Conservation (phyloP, 2,329 filamentous ascomycete genomes). For the Herpomyces periplanetae region DNA sequence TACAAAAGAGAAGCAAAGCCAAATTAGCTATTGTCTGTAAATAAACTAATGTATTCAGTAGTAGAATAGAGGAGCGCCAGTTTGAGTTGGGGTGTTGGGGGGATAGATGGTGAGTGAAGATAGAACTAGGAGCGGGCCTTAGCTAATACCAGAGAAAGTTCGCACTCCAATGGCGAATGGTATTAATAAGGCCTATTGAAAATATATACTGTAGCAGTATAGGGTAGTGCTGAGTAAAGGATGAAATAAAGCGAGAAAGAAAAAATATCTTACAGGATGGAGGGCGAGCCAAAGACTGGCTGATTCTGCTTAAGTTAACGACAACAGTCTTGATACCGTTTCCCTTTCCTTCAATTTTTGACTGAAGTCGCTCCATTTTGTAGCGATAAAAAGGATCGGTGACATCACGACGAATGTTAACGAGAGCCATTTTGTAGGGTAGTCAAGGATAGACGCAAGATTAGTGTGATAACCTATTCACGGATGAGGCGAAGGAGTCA, state of each 20-base stretch:
- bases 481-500: too few relatives aligned
- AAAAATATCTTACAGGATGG: slow-evolving; percentile 20
- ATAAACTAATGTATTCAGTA: too few relatives aligned
- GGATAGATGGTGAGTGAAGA: too few relatives aligned
- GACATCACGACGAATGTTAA: slow-evolving; percentile 20
- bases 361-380: slow-evolving; percentile 97
- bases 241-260: slow-evolving; percentile 1
- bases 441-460: too few relatives aligned
- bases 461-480: neutral
- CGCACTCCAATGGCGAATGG: too few relatives aligned
- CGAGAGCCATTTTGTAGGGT: slow-evolving; percentile 2
- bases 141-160: too few relatives aligned
- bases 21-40: slow-evolving; percentile 1
- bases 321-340: slow-evolving; percentile 98
- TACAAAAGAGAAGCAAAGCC: slow-evolving; percentile 4
- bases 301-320: slow-evolving; percentile 79
- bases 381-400: slow-evolving; percentile 98
- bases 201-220: too few relatives aligned
- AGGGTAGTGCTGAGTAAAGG: too few relatives aligned
- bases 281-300: slow-evolving; percentile 58
- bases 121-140: too few relatives aligned
- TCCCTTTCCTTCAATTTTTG: slow-evolving; percentile 97
- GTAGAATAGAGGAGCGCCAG: too few relatives aligned
- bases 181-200: too few relatives aligned
- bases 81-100: too few relatives aligned